Base-by-base conservation (phyloP, 345 rosid genomes). In the Rhodomyrtus tomentosa region DNA sequence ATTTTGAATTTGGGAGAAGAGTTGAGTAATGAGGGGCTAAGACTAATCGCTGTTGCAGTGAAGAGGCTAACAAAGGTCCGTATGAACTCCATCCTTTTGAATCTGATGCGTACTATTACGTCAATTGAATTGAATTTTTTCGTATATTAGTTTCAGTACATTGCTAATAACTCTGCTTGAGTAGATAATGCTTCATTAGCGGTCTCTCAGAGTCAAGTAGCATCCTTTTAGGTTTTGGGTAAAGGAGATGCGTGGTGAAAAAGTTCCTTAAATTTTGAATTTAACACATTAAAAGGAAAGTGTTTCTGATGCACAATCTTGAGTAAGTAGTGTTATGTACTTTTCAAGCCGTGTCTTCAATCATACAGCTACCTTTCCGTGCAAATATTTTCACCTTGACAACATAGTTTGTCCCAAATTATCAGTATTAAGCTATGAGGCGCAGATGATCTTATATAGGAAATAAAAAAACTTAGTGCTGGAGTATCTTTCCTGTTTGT, bases 21-120 rank as follows among this genome's bases (percentile, higher is more conserved):
- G 22, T 58, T 93, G 52, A 92, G 93, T 91, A 91, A 92, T 79
- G 93, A 89, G 82, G 95, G 95, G 36, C 85, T 94, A 83, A 86
- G 96, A 86, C 32, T 90, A 51, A 85, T 92, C 16, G 94, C 90
- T 82, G 89, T 94, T 82, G 93, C 95, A 55, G 85, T 84, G 52
- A 94, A 94, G 90, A 90, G 87, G 55, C 91, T 94, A 25, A 72
- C 85, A 82, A 82, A 29, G 85, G 96, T 93, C 74, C 51, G 88
- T 87, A 72, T 18, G 24, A 50, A 25, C 24, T 36, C 76, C 22
- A 18, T 36, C 76, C 45, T 32, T 68, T 68, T 32, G 40, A 32
- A 32, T 32, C 76, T 32, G 76, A 16, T 36, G 45, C 18, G 76
- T 24, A 36, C 76, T 38, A 36, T 36, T 68, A 8, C 76, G 25